Percentiles rank a stretch among this genome's conserved stretches.
Evolutionary conservation across 768 basidiomycete species (phyloP).

Genomic region (Leccinum olivaceopallidum): DNA sequence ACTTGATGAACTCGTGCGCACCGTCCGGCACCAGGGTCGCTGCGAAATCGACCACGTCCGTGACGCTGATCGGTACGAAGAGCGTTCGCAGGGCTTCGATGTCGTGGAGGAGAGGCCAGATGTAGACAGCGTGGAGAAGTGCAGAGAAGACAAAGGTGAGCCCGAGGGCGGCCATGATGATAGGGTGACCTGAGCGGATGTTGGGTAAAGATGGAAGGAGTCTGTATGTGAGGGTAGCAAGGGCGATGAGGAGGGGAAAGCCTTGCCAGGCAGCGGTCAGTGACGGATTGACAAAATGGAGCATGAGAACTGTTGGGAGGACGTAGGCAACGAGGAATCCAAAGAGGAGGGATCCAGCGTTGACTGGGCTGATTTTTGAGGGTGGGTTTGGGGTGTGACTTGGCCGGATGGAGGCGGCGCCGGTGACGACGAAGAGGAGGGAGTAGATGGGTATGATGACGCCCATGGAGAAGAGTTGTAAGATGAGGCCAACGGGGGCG

Average conservation of each 20-base stretch:
- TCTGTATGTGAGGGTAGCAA: slow-evolving; percentile 42
- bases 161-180: slow-evolving; percentile 18
- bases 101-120: slow-evolving; percentile 16
- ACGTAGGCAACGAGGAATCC: slow-evolving; percentile 44
- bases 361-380: slow-evolving; percentile 41
- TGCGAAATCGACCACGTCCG: not conserved
- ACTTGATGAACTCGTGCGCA: slow-evolving; percentile 47
- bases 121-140: slow-evolving; percentile 29
- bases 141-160: slow-evolving; percentile 22
- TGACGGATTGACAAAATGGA: slow-evolving; percentile 40
- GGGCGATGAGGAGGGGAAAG: slow-evolving; percentile 48
- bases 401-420: slow-evolving; percentile 23
- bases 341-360: slow-evolving; percentile 55
- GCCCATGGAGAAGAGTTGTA: slow-evolving; percentile 45
- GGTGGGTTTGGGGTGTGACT: slow-evolving; percentile 3
- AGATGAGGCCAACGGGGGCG: slow-evolving; percentile 40
- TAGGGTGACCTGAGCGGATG: slow-evolving; percentile 22
- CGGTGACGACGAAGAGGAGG: slow-evolving; percentile 44
- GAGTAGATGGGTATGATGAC: slow-evolving; percentile 49
- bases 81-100: slow-evolving; percentile 2
- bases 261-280: slow-evolving; percentile 57
- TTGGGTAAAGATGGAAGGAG: slow-evolving; percentile 30
- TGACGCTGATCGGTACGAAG: slow-evolving; percentile 13
- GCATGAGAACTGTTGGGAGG: slow-evolving; percentile 49
- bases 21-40: slow-evolving; percentile 10